Conservation (phyloP, 2,329 filamentous ascomycete species). For the Aspergillus fructus region DNA sequence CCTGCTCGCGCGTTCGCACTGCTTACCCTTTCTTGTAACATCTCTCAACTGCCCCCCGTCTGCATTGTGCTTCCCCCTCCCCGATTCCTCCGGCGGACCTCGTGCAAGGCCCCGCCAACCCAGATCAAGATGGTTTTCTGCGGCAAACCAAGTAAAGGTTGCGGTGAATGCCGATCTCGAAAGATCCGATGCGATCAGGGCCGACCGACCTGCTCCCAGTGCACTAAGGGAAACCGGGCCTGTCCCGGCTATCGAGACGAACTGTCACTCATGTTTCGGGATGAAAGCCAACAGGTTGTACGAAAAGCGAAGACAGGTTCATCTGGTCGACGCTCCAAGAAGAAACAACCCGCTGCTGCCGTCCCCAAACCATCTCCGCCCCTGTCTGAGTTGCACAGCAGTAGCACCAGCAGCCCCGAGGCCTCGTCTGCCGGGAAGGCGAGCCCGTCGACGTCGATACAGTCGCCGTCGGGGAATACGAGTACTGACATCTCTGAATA, state of each 20-base stretch:
- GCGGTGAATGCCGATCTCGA: slow-evolving; percentile 43
- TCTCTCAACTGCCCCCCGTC: slow-evolving; percentile 2
- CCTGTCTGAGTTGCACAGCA: slow-evolving; percentile 24
- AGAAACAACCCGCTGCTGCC: not conserved
- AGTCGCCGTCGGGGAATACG: not conserved
- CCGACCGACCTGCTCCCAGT: slow-evolving; percentile 62
- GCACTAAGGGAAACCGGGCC: slow-evolving; percentile 57
- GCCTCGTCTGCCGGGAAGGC: slow-evolving; percentile 3
- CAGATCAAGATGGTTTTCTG: slow-evolving; percentile 40
- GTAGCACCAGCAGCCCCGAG: slow-evolving; percentile 13
- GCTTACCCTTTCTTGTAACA: slow-evolving; percentile 16
- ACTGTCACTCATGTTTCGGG: slow-evolving; percentile 64
- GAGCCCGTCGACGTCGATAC: not conserved
- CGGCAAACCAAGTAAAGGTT: slow-evolving; percentile 47
- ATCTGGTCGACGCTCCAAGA: slow-evolving; percentile 24
- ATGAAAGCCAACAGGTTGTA: slow-evolving; percentile 64
- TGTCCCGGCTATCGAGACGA: slow-evolving; percentile 66
- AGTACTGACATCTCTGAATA: slow-evolving; percentile 17
- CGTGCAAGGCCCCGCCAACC: slow-evolving; percentile 13
- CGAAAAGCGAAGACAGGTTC: slow-evolving; percentile 52
- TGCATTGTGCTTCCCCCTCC: not conserved
- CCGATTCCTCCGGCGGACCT: slow-evolving; percentile 1
- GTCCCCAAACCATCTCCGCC: slow-evolving; percentile 9
- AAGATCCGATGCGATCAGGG: slow-evolving; percentile 59
- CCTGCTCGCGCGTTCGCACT: slow-evolving; percentile 10